Evolutionary conservation across 768 basidiomycete species (phyloP), one percentile per base, ranked within the genome.

Genomic region (Austroboletus festivus): DNA sequence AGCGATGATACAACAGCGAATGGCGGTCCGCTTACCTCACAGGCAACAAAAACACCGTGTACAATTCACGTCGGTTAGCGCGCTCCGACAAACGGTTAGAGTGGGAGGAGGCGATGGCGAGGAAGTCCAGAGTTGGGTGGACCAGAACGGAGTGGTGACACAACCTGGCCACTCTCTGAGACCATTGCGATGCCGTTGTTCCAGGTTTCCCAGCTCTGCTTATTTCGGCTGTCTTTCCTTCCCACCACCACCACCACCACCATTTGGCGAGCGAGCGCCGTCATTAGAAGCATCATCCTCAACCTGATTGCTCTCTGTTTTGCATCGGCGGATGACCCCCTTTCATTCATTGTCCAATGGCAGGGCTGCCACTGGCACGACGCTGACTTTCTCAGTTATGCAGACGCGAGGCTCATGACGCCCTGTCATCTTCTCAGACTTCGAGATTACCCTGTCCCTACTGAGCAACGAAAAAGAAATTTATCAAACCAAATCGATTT

Each of bases 21-120:
- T 38, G 21, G 41, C 28, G 20, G 22, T 12, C 35, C 38, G 50
- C 51, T 58, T 58, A 58, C 57, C 57, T 58, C 56, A 57, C 56
- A 19, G 22, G 13, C 20, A 22, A 45, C n/a, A 8, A 38, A 43
- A 52, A 30, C 44, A 38, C 50, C 47, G 53, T 45, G 31, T 33
- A 23, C 21, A 10, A n/a, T 15, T 40, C 21, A 40, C 39, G 26
- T 37, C 35, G 35, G 35, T 11, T 37, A 37, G n/a, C 39, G 9
- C 23, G 16, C 22, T 40, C 39, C 22, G 21, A 21, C 39, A 23
- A 40, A 4, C n/a, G 15, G 16, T 37, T n/a, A 5, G 23, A 26
- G 23, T 3, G 13, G 15, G 40, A 16, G 42, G 8, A 21, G 11
- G 20, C 5, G 31, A 11, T 26, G 46, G 28, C 21, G 21, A 30